Evolutionary conservation across 2,329 filamentous ascomycete genomes (phyloP), one percentile per base, ranked within the genome.

Genomic region (Tricladium varicosporioides): DNA sequence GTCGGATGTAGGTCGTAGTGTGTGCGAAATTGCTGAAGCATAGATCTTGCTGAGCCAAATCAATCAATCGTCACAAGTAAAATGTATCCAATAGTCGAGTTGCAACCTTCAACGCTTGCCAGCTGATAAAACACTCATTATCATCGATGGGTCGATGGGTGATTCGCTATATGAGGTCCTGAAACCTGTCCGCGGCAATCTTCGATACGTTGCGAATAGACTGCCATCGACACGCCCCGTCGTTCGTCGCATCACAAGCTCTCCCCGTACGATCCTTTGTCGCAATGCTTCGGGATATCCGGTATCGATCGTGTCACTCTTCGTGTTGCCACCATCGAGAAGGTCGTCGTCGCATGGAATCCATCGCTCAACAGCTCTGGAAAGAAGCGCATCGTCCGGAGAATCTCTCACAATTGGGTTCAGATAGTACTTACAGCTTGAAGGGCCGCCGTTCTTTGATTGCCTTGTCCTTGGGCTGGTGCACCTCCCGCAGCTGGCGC

Each of bases 361-460:
- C 32, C 33, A 36, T 40, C 49, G 36, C 43, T 36, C 49, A 51
- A n/a, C 42, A 32, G 13, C 42, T 19, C 33, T 8, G 32, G 46
- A 42, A 27, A 14, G 15, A 16, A 42, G 33, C 32, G 43, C 40
- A 14, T 14, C 56, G 52, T 58, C 50, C 50, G 53, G 59, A 18
- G 58, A 58, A 59, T 59, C 22, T 48, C 19, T 49, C 48, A 48
- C 50, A 14, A 48, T 27, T 61, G 42, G 59, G 59, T 52, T 59
- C 58, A 63, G 48, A 60, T 56, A 63, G 57, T 61, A 86, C 90
- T 80, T 88, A 96, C 91, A 76, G 87, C 88, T 83, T 96, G 91
- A 66, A 96, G 82, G 63, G 88, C 88, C 59, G 83, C 82, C 56
- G 85, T 88, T 74, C 85, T 82, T 69, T 83, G 80, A 71, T 87